These are phyloP conservation scores for Nepenthes mirabilis DNA, from an alignment of 148 eudicot genomes.

Conservation along the genomic window DNA sequence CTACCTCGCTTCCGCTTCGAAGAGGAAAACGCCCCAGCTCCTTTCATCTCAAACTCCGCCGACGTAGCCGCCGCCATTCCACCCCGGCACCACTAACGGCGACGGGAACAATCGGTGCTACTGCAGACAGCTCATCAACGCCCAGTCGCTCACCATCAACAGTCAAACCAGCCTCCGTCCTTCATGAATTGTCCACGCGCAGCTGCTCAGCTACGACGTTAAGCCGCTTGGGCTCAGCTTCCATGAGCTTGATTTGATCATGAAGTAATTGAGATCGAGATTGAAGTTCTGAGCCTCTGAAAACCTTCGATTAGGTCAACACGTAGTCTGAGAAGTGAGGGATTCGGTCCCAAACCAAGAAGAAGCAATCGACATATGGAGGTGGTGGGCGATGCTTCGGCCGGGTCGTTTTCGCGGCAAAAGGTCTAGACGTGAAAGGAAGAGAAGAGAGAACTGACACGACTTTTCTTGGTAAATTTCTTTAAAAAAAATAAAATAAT, in stretches of 20 bases:
- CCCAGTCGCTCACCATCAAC: slow-evolving; percentile 12
- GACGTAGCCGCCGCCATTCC: slow-evolving; percentile 4
- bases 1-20: slow-evolving; percentile 58
- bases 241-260: slow-evolving; percentile 11
- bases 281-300: background rate
- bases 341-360: slow-evolving; percentile 6
- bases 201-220: slow-evolving; percentile 13
- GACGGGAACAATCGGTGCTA: background rate
- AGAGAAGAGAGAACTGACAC: slow-evolving; percentile 3
- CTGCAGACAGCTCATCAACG: slow-evolving; percentile 21
- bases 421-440: slow-evolving; percentile 17
- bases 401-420: slow-evolving; percentile 31
- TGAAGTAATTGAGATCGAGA: background rate
- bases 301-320: slow-evolving; percentile 31
- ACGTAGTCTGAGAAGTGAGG: background rate
- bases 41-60: slow-evolving; percentile 3
- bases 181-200: slow-evolving; percentile 13
- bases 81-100: background rate
- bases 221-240: background rate
- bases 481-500: too few relatives aligned
- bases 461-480: too few relatives aligned
- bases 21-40: slow-evolving; percentile 7
- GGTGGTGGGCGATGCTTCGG: slow-evolving; percentile 23
- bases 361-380: slow-evolving; percentile 23
- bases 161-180: background rate